Evolutionary conservation across 2,329 filamentous ascomycete genomes (phyloP).

Genomic region (Mycosphaerella arachidis): DNA sequence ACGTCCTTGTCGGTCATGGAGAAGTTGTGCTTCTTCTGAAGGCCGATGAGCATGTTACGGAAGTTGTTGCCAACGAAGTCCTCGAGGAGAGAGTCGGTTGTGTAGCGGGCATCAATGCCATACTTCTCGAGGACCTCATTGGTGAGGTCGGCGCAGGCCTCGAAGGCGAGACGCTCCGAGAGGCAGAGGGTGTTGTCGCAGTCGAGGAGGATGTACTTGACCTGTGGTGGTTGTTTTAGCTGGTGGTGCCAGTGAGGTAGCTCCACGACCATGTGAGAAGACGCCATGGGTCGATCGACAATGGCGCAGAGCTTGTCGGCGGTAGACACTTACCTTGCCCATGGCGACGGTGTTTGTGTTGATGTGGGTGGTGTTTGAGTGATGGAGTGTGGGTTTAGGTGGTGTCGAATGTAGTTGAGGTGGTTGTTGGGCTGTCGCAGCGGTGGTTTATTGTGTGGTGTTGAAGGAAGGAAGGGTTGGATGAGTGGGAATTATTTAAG

Average conservation of each 20-base stretch:
- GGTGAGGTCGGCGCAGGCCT: slow-evolving; percentile 82
- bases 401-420: slow-evolving; percentile 4
- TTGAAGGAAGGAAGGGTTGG: background rate
- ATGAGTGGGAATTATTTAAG: background rate
- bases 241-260: slow-evolving; percentile 4
- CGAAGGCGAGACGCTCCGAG: slow-evolving; percentile 85
- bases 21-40: slow-evolving; percentile 74
- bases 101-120: slow-evolving; percentile 65
- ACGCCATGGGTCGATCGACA: background rate
- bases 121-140: slow-evolving; percentile 75
- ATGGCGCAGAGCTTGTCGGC: slow-evolving; percentile 4
- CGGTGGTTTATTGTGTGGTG: slow-evolving; percentile 1
- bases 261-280: background rate
- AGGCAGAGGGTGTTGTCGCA: slow-evolving; percentile 88
- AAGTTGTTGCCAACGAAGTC: slow-evolving; percentile 95
- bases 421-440: background rate
- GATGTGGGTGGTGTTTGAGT: background rate
- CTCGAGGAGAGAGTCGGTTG: slow-evolving; percentile 69
- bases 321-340: slow-evolving; percentile 23
- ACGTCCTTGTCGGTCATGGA: slow-evolving; percentile 63
- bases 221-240: slow-evolving; percentile 21
- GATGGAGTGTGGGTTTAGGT: background rate
- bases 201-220: slow-evolving; percentile 51
- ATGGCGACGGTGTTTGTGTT: slow-evolving; percentile 19
- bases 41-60: slow-evolving; percentile 77